These are phyloP conservation scores for Aquilaria agallochum DNA, from an alignment of 441 rosid species.

Conservation along the genomic window DNA sequence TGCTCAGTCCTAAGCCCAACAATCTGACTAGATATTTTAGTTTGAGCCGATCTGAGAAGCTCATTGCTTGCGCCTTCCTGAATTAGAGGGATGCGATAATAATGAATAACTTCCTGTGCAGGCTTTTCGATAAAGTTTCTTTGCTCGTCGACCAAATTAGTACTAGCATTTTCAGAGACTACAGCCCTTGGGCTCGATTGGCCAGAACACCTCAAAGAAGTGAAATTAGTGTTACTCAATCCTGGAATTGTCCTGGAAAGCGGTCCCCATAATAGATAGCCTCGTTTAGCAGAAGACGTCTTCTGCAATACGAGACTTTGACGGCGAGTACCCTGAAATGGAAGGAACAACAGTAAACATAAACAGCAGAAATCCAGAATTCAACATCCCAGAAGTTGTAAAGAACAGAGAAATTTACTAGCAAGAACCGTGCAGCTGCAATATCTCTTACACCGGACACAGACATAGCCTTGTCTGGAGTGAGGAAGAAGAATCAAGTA, in stretches of 20 bases:
- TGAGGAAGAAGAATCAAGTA: too few species aligned
- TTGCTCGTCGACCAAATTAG: slow-evolving; percentile 36
- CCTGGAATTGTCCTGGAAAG: slow-evolving; percentile 22
- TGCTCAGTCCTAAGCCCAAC: slow-evolving; percentile 79
- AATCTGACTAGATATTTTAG: slow-evolving; percentile 63
- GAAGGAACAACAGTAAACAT: background rate
- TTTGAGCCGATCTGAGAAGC: slow-evolving; percentile 58
- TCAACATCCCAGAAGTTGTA: background rate
- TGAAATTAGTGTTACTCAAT: slow-evolving; percentile 18
- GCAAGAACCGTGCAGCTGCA: slow-evolving; percentile 37
- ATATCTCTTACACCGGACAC: slow-evolving; percentile 47
- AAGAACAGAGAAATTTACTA: slow-evolving; percentile 20
- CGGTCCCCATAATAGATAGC: slow-evolving; percentile 51
- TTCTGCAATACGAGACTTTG: slow-evolving; percentile 52
- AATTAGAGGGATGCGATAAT: slow-evolving; percentile 72
- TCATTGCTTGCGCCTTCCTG: slow-evolving; percentile 73
- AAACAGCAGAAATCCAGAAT: background rate
- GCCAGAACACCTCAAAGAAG: slow-evolving; percentile 49
- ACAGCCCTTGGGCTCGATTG: slow-evolving; percentile 45
- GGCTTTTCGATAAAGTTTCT: slow-evolving; percentile 41
- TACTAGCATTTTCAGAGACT: slow-evolving; percentile 28
- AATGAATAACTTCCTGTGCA: slow-evolving; percentile 61
- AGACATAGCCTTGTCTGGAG: too few species aligned
- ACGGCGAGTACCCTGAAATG: slow-evolving; percentile 62
- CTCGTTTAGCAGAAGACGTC: slow-evolving; percentile 23